Evolutionary conservation across 768 basidiomycete species (phyloP), one percentile per base, ranked within the genome.

Genomic region (Lactifluus echinatus): DNA sequence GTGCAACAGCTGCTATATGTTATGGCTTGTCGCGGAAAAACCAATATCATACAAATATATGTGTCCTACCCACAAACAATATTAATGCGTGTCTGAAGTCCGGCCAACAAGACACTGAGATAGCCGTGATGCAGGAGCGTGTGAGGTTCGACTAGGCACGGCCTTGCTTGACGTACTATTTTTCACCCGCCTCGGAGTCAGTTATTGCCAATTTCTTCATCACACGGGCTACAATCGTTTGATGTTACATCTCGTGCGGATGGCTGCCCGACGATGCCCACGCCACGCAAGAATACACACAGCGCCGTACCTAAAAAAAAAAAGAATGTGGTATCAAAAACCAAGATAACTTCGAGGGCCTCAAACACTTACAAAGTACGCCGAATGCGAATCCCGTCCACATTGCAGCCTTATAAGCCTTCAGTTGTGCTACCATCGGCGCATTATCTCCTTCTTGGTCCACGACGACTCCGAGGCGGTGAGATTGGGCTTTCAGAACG

Each of bases 371-470:
- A 83, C 85, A 82, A 28, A 82, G 63, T 31, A 82, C 67, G 4
- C 81, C 80, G 66, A 89, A 87, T 10, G 76, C 80, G 58, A 82
- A 81, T 8, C 70, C 68, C 0, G 78, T 75, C 85, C 86, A 90
- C 62, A 84, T 77, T 2, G 85, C 85, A 19, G 79, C 75, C 33
- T 73, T 71, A 66, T 87, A 90, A 31, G 79, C 80, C 17, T 62
- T 49, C n/a, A 87, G 69, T 53, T 75, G 70, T 3, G 78, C 75
- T 0, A 65, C 36, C 17, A 12, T 44, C 0, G 74, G 73, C 29
- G 72, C 70, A 56, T 69, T 72, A 19, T 66, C 55, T 7, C 62
- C 67, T 1, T 61, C 26, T 21, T 62, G 53, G 55, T 72, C 62
- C 46, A 73, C 42, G 24, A 59, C 45, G 11, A 76, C 71, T 31